Base-by-base conservation (phyloP, 345 rosid species). In the Salix brachista region DNA sequence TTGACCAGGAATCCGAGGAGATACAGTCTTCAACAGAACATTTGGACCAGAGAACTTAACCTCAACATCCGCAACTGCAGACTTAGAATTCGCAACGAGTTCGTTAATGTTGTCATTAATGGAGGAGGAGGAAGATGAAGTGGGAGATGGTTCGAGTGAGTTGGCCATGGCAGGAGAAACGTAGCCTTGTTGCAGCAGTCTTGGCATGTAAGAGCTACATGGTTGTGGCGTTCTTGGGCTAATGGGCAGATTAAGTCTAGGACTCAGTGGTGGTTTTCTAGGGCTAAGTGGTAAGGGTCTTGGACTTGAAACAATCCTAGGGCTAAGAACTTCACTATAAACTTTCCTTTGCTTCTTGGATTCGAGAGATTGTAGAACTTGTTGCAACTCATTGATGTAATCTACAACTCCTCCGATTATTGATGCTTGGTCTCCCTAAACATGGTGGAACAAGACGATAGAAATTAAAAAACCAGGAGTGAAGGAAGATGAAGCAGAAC, bases 371-470 rank as follows among this genome's bases (percentile, higher is more conserved):
- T 91, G 95, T 7, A 96, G 92, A 75, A 96, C 76, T 85, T 96
- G 99, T 68, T 94, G 97, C 81, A 96, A 82, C 84, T 96, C 99
- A 30, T 86, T 91, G 79, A 96, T 92, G 88, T 94, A 96, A 77
- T 96, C 97, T 75, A 94, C 96, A 10, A 96, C 99, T 6, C 99
- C 99, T 58, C 97, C 98, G 42, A 96, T 96, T 44, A 94, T 94
- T 23, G 99, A 96, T 76, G 99, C 99, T 89, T 94, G 99, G 80
- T 96, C 99, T 74, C 98, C 98, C 98, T 96, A 30, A 25, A 0
- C 60, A 70, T 16, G 17, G 19, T 19, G n/a, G n/a, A 2, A 42
- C 36, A n/a, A 39, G 34, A 8, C 26, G 32, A 4, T 4, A 36
- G n/a, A 68, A 60, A 8, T 11, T 14, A 58, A 7, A 17, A 61